Base-by-base conservation (phyloP, 345 rosid genomes). In the Eucalyptus tenuipes region DNA sequence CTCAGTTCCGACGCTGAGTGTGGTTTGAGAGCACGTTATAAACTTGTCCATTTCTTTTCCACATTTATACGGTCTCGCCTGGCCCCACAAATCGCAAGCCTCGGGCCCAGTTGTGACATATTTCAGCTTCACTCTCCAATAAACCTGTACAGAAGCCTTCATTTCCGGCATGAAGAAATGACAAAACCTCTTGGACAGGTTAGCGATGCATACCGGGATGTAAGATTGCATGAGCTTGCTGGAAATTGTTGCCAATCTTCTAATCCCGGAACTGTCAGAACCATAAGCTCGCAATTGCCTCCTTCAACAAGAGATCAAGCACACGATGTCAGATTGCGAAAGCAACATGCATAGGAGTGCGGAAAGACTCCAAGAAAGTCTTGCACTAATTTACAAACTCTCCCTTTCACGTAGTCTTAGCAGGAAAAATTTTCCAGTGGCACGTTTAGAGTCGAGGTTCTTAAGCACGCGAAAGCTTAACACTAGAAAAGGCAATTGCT, bases 221-320 rank as follows among this genome's bases (percentile, higher is more conserved):
- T 47, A 95, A 97, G 85, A 98, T 96, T 81, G 99, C 95, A 90
- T 95, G 99, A 40, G 94, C 52, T 89, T 95, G 98, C 93, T 97
- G 99, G 93, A 98, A 97, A 92, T 95, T 97, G 92, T 98, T 99
- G 87, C 99, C 99, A 61, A 97, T 96, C 92, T 92, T 97, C 99
- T 99, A 98, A 90, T 97, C 99, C 98, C 8, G 7, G 4, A 71
- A 71, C 7, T 22, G 27, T 24, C 98, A 96, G 93, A 95, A 98
- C 99, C 99, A 97, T 90, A 97, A 25, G 88, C 99, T 98, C 81
- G 98, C 99, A 18, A 66, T 98, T 97, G 91, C 96, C 99, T 89
- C 99, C 99, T 98, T 88, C 55, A 81, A 90, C 52, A 24, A 37
- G 45, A 37, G 4, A 71, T 37, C 24, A 37, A 86, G 89, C 20